Base-by-base conservation (phyloP, 2,329 filamentous ascomycete species). In the Pseudopyricularia javanii region DNA sequence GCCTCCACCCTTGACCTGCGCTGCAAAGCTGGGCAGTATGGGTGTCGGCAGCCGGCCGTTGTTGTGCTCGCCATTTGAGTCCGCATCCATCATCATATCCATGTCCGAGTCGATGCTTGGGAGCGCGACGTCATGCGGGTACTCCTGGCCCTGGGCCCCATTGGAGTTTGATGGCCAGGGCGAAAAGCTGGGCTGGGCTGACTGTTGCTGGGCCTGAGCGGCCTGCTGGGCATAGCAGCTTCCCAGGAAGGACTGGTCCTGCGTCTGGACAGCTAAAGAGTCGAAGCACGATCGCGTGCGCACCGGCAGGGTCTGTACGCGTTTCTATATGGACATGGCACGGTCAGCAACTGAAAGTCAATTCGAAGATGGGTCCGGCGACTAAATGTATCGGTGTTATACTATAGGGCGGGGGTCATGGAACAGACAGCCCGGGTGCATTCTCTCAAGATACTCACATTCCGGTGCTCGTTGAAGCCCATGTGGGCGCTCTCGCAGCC, bases 11-110 rank as follows among this genome's bases (percentile, higher is more conserved):
- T 74, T 71, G 24, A 79, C 68, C 59, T 81, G 76, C 2, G 72
- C 71, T 1, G 75, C 74, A 59, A 82, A 82, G 50, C 66, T 77
- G 55, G 75, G 74, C 57, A 80, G 74, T n/a, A 81, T 80, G 2
- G 78, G 78, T 2, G 79, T 81, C 2, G 78, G 78, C 64, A 81
- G 74, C 49, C 78, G 75, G 54, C 71, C 70, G 20, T 68, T 68
- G 47, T 67, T 59, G 54, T 60, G 67, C n/a, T 64, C 53, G 8
- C 60, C 62, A 30, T 61, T 49, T 8, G 58, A 58, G 33, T 69
- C 64, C 4, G 62, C 63, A 26, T 68, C 68, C 53, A 74, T 69
- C 59, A 68, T 68, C 75, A 79, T 76, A 55, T 79, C 73, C 64
- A 74, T 72, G 54, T 78, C 75, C 45, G 67, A 62, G 54, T 76